Percentiles rank a stretch among this genome's conserved stretches.
phyloP scores from a whole-genome alignment of 2,329 filamentous ascomycete species.

The Orbilia oligospora region DNA sequence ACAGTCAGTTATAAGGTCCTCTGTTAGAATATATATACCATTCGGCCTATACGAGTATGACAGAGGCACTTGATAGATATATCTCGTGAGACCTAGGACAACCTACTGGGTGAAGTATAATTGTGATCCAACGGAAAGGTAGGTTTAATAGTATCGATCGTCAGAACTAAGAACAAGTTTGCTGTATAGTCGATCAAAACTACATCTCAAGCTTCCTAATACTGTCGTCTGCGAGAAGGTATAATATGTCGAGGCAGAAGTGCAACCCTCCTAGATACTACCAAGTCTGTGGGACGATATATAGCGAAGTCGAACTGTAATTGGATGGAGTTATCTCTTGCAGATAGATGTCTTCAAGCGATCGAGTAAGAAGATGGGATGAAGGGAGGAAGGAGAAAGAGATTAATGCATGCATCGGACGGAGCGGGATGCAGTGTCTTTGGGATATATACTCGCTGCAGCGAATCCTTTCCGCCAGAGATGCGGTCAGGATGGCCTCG shows the following conservation, averaged over 20 bases:
- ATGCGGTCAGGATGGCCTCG: conserved; percentile 59
- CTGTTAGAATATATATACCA: conserved; percentile 20
- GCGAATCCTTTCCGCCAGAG: conserved; percentile 45
- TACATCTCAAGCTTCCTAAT: conserved; percentile 47
- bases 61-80: conserved; percentile 15
- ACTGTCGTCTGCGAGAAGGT: conserved; percentile 20
- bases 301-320: conserved; percentile 43
- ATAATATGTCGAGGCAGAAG: conserved; percentile 41
- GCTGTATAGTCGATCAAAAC: conserved; percentile 28
- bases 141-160: conserved; percentile 29
- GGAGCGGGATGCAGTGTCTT: conserved; percentile 44
- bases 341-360: conserved; percentile 49
- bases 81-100: not conserved
- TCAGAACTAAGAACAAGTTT: conserved; percentile 8
- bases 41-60: conserved; percentile 1
- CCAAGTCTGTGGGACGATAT: conserved; percentile 28
- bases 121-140: not conserved
- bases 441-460: conserved; percentile 52
- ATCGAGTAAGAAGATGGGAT: conserved; percentile 59
- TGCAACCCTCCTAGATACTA: conserved; percentile 28
- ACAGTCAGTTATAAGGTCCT: conserved; percentile 4
- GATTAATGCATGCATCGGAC: conserved; percentile 57
- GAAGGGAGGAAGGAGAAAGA: conserved; percentile 47
- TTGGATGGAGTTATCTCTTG: conserved; percentile 49
- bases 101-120: conserved; percentile 29